A percentile compares a stretch with the other conserved stretches of the same genome.
Conservation (phyloP, 306 rosid genomes). For the Vigna angularis region DNA sequence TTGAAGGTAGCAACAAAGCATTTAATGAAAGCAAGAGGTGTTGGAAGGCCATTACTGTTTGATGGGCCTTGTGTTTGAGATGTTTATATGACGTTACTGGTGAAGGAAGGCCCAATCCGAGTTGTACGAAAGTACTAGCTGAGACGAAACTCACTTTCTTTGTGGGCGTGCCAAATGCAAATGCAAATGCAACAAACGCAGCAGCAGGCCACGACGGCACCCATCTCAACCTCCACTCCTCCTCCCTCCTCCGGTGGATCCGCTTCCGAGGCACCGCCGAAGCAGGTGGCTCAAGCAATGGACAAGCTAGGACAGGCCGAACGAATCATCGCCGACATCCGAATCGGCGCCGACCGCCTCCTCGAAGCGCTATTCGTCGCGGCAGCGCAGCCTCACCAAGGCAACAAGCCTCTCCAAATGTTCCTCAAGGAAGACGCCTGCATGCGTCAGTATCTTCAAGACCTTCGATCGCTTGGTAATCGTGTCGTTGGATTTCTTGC, state of each 20-base stretch:
- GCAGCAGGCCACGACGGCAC: conserved; percentile 47
- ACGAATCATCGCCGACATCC: conserved; percentile 81
- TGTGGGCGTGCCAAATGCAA: conserved; percentile 27
- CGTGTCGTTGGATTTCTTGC: neutral
- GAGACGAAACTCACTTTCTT: neutral
- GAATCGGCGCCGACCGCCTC: conserved; percentile 92
- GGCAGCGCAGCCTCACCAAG: conserved; percentile 76
- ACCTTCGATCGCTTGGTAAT: conserved; percentile 85
- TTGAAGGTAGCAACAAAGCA: no score
- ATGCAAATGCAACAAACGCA: conserved; percentile 60
- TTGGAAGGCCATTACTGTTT: neutral
- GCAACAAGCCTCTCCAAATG: conserved; percentile 67
- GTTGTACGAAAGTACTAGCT: conserved; percentile 42
- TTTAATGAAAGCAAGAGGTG: neutral
- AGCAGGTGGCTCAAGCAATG: conserved; percentile 92
- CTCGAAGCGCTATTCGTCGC: conserved; percentile 83
- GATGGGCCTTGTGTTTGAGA: neutral
- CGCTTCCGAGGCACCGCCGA: conserved; percentile 85
- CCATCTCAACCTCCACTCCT: conserved; percentile 51
- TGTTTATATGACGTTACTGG: neutral
- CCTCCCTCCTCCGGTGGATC: conserved; percentile 49
- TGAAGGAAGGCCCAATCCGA: conserved; percentile 37
- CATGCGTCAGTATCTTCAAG: conserved; percentile 85
- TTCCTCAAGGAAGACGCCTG: conserved; percentile 79
- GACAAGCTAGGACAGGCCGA: conserved; percentile 85